phyloP scores from a whole-genome alignment of 768 basidiomycete species.

The Xanthoconium purpureum region DNA sequence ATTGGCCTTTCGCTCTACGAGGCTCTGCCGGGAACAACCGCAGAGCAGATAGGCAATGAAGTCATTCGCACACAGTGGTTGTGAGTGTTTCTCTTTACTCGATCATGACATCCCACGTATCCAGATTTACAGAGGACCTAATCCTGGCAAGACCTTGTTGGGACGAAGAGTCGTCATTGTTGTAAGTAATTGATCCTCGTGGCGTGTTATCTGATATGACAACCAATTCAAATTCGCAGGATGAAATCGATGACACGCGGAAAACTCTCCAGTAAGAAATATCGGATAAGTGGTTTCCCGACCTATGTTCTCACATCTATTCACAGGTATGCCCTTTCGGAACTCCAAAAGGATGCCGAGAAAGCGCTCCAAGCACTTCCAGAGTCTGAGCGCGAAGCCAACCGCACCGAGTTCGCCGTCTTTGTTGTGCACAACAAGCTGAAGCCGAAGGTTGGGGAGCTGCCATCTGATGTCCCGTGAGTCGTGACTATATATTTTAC shows the following conservation, averaged over 20 bases:
- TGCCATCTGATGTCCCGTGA: conserved; percentile 67
- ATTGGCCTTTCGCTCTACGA: conserved; percentile 98
- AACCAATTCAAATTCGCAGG: conserved; percentile 40
- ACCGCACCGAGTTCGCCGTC: conserved; percentile 80
- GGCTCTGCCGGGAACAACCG: conserved; percentile 70
- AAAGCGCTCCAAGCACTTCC: conserved; percentile 59
- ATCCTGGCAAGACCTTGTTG: conserved; percentile 65
- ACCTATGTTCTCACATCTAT: conserved; percentile 1
- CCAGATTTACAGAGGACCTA: conserved; percentile 48
- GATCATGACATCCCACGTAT: neutral
- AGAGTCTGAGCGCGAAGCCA: conserved; percentile 69
- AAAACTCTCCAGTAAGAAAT: conserved; percentile 79
- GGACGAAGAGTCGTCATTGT: conserved; percentile 83
- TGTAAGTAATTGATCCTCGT: conserved; percentile 41
- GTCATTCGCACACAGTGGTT: conserved; percentile 97
- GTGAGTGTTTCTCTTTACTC: conserved; percentile 41
- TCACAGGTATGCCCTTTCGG: conserved; percentile 80
- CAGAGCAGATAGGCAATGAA: conserved; percentile 73
- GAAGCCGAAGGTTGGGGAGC: conserved; percentile 75
- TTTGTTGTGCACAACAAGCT: conserved; percentile 96
- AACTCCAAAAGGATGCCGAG: conserved; percentile 88
- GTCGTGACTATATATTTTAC: conserved; percentile 27
- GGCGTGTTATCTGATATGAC: conserved; percentile 13
- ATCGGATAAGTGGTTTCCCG: neutral
- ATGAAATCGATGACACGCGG: conserved; percentile 85